These are phyloP conservation scores for Artemisia tridentata DNA, from an alignment of 129 eudicot species.

Conservation along the genomic window DNA sequence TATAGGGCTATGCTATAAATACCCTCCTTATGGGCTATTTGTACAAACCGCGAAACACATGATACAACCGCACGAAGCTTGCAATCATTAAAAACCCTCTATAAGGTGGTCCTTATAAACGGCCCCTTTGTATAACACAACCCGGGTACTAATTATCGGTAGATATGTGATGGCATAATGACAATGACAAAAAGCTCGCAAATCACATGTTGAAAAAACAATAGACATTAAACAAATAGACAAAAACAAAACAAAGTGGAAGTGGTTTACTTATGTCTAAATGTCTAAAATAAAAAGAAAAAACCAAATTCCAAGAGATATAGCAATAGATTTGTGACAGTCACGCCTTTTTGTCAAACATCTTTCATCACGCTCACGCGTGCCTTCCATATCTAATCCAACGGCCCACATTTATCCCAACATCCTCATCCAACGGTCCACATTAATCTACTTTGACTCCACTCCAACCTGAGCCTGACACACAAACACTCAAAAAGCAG, in stretches of 20 bases:
- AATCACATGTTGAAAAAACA: no score
- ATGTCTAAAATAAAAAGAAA: background rate
- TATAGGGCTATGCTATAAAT: no score
- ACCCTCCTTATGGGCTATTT: no score
- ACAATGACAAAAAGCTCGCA: no score
- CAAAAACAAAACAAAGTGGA: background rate
- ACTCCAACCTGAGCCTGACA: constrained; percentile 19
- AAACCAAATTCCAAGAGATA: constrained; percentile 34
- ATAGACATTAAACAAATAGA: no score
- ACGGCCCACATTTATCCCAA: background rate
- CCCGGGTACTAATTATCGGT: no score
- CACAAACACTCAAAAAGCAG: constrained; percentile 23
- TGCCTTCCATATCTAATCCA: constrained; percentile 34
- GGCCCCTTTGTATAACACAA: no score
- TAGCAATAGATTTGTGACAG: constrained; percentile 25
- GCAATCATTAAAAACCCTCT: no score
- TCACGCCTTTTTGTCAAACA: constrained; percentile 38
- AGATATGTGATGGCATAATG: no score
- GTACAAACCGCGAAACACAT: no score
- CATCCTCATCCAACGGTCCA: constrained; percentile 23
- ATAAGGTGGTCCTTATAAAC: no score
- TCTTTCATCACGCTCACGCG: constrained; percentile 40
- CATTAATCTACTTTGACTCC: constrained; percentile 31
- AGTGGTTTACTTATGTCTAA: constrained; percentile 19
- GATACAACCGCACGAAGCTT: no score